A percentile compares a stretch with the other conserved stretches of the same genome.
Conservation (phyloP, 257 asterid species). For the Penstemon barbatus region DNA sequence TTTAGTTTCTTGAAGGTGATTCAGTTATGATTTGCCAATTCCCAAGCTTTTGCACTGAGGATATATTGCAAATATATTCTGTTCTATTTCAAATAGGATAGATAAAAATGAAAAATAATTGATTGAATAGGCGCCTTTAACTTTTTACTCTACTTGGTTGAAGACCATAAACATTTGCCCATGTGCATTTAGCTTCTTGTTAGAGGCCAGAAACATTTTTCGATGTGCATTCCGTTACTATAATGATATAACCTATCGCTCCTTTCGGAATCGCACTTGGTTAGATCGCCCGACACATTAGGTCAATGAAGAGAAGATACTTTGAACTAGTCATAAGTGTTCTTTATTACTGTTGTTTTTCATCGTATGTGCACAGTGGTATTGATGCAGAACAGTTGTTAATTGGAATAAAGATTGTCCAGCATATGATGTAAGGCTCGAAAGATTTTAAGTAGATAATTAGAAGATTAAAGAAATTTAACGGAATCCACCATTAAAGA, state of each 20-base stretch:
- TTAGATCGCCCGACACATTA: neutral
- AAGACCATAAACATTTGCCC: conserved; percentile 9
- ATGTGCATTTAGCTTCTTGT: conserved; percentile 3
- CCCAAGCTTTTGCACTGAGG: neutral
- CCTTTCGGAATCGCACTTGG: too few relatives aligned
- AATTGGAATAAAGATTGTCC: neutral
- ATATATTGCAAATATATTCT: neutral
- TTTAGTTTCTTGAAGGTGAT: conserved; percentile 10
- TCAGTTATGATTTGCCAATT: neutral
- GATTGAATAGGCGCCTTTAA: neutral
- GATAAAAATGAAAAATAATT: neutral
- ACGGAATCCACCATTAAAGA: neutral
- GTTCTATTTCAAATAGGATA: neutral
- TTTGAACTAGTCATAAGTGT: neutral
- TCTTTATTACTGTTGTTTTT: too few relatives aligned
- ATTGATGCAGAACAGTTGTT: neutral
- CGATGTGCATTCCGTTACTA: conserved; percentile 1
- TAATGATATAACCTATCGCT: neutral
- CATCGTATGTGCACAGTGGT: neutral
- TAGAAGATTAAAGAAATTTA: neutral
- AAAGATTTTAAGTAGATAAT: neutral
- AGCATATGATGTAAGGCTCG: too few relatives aligned
- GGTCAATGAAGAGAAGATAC: conserved; percentile 20
- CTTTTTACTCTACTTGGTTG: conserved; percentile 3
- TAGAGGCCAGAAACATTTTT: conserved; percentile 6